Percentiles rank a stretch among this genome's conserved stretches.
phyloP scores from a whole-genome alignment of 169 alveolate species.

The Plasmodium vivax region DNA sequence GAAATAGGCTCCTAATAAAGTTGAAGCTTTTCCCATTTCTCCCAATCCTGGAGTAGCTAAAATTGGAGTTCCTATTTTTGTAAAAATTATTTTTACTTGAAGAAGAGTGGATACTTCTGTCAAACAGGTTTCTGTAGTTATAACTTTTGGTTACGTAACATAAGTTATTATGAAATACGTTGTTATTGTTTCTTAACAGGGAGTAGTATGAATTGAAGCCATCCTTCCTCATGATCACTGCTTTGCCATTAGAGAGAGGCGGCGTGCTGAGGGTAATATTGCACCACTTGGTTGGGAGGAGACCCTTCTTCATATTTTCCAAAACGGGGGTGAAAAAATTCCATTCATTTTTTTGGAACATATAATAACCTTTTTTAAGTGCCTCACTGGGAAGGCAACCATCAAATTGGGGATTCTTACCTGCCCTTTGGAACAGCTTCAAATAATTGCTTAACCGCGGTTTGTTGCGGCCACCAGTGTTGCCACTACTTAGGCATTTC shows the following conservation, averaged over 20 bases:
- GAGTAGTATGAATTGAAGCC: neutral
- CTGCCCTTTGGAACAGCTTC: neutral
- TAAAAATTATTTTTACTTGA: neutral
- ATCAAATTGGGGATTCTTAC: neutral
- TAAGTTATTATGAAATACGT: conserved; percentile 21
- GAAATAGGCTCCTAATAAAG: conserved; percentile 17
- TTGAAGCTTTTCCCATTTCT: conserved; percentile 10
- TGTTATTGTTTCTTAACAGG: conserved; percentile 2
- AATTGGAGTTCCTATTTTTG: conserved; percentile 9
- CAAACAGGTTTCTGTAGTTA: conserved; percentile 9
- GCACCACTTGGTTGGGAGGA: neutral
- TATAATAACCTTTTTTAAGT: neutral
- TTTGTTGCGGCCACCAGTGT: neutral
- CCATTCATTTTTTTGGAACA: neutral
- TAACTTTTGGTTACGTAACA: conserved; percentile 23
- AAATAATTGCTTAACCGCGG: neutral
- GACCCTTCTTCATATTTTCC: neutral
- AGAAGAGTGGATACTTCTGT: conserved; percentile 32
- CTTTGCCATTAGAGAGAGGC: neutral
- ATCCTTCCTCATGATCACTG: neutral
- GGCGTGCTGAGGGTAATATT: neutral
- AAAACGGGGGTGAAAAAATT: neutral
- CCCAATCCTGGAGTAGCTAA: neutral
- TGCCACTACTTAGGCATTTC: neutral
- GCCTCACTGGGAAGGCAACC: neutral